Percentiles rank a stretch among this genome's conserved stretches.
Conservation (phyloP, 371 early-diverging fungal species). For the Hamiltosporidium magnivora region DNA sequence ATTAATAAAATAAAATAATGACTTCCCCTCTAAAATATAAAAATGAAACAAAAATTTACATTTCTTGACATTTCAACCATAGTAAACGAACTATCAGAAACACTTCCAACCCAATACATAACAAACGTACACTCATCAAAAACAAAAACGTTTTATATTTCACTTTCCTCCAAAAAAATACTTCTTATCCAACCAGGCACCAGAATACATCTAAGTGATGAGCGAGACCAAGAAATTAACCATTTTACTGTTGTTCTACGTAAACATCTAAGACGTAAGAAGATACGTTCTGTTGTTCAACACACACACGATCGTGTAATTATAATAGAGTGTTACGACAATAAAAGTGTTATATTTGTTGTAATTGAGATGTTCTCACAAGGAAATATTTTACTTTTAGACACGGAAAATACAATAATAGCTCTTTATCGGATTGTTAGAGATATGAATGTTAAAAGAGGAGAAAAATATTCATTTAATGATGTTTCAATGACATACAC, state of each 20-base stretch:
- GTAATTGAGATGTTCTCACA: constrained; percentile 53
- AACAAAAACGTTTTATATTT: constrained; percentile 45
- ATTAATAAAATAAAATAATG: too few species aligned
- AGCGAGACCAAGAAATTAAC: constrained; percentile 21
- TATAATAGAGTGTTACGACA: constrained; percentile 35
- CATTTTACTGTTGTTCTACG: constrained; percentile 51
- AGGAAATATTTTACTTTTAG: constrained; percentile 55
- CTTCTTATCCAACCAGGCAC: constrained; percentile 55
- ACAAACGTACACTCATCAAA: constrained; percentile 52
- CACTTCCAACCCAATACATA: constrained; percentile 39
- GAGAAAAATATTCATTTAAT: constrained; percentile 40
- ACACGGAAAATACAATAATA: constrained; percentile 40
- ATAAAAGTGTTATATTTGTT: constrained; percentile 18
- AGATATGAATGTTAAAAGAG: constrained; percentile 32
- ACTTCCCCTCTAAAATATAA: too few species aligned
- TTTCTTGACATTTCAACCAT: constrained; percentile 54
- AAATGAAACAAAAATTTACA: constrained; percentile 56
- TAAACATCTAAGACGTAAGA: constrained; percentile 34
- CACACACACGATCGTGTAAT: constrained; percentile 52
- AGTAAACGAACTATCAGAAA: constrained; percentile 48
- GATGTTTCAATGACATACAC: constrained; percentile 1
- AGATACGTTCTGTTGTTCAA: constrained; percentile 48
- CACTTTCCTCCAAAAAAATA: constrained; percentile 53
- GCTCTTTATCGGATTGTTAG: constrained; percentile 38
- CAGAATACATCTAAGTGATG: constrained; percentile 31